Base-by-base conservation (phyloP, 176 grass and related monocot genomes). In the Bromus sterilis region DNA sequence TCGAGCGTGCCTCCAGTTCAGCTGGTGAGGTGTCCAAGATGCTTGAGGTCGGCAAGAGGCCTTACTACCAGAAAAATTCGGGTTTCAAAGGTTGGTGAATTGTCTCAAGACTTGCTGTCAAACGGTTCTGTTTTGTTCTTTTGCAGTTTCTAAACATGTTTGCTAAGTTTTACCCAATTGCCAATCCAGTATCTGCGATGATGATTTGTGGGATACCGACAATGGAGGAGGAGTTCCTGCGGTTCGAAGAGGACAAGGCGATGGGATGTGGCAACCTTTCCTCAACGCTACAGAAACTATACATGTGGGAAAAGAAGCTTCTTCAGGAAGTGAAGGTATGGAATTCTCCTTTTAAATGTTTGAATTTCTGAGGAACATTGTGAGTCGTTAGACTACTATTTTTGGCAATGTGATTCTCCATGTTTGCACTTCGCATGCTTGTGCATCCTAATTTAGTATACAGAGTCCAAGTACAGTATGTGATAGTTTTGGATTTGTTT, bases 271-370 rank as follows among this genome's bases (percentile, higher is more conserved):
- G 92, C 56, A 94, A 92, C 80, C 89, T 99, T 75, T 99, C 97
- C 14, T 99, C 97, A 3, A 99, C 97, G 12, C 89, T 99, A 76
- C 97, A 90, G 62, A 99, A 99, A 58, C 51, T 99, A 56, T 96
- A 93, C 87, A 93, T 96, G 83, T 99, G 97, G 97, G 97, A 99
- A 77, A 88, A 83, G 68, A 99, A 99, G 80, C 93, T 99, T 67
- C 93, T 96, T 64, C 91, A 99, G 82, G 97, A 99, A 96, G 93
- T 99, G 43, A 95, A 93, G 93, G 97, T 99, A 80, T 85, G 82
- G 0, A 72, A 78, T 80, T 28, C 44, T 11, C 57, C 75, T 46
- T 46, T 48, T 88, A 40, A 5, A 66, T 48, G 51, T 70, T 70
- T 80, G 21, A 82, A 75, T 82, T 83, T 79, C 21, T 79, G 1